These are phyloP conservation scores for Dichotomopilus funicola DNA, from an alignment of 2,329 filamentous ascomycete genomes.

Conservation along the genomic window DNA sequence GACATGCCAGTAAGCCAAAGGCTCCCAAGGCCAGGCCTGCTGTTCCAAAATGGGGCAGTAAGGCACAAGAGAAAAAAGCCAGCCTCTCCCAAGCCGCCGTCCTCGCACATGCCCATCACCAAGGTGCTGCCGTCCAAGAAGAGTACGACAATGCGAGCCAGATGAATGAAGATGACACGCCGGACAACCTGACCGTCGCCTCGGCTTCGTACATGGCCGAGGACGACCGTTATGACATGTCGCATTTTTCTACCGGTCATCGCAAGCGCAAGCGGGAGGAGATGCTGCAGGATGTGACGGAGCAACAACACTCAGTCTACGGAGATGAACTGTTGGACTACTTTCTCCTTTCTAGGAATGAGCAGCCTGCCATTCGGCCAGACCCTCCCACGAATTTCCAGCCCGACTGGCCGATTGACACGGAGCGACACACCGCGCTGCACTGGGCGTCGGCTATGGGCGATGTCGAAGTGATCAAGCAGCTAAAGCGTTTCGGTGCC, in stretches of 20 bases:
- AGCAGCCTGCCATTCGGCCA: constrained; percentile 64
- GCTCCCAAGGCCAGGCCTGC: constrained; percentile 57
- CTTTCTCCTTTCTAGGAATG: constrained; percentile 80
- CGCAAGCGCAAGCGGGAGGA: constrained; percentile 74
- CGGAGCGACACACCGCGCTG: constrained; percentile 83
- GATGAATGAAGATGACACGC: constrained; percentile 70
- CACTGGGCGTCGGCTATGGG: constrained; percentile 99
- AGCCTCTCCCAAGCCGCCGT: constrained; percentile 14
- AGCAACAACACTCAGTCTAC: constrained; percentile 84
- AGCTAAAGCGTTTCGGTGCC: constrained; percentile 76
- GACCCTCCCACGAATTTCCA: constrained; percentile 81
- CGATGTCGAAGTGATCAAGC: constrained; percentile 83
- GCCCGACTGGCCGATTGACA: constrained; percentile 87
- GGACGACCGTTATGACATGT: constrained; percentile 67
- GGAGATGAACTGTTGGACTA: constrained; percentile 93
- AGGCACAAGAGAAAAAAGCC: constrained; percentile 21
- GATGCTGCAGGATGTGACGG: constrained; percentile 55
- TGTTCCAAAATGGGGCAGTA: constrained; percentile 54
- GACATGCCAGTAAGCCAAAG: constrained; percentile 84
- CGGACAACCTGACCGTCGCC: constrained; percentile 74
- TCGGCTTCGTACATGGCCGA: constrained; percentile 82
- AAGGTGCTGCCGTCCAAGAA: constrained; percentile 41
- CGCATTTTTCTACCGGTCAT: constrained; percentile 54
- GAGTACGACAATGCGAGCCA: constrained; percentile 57
- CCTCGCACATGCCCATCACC: constrained; percentile 18